Evolutionary conservation across 257 asterid genomes (phyloP).

Genomic region (Fraxinus americana): DNA sequence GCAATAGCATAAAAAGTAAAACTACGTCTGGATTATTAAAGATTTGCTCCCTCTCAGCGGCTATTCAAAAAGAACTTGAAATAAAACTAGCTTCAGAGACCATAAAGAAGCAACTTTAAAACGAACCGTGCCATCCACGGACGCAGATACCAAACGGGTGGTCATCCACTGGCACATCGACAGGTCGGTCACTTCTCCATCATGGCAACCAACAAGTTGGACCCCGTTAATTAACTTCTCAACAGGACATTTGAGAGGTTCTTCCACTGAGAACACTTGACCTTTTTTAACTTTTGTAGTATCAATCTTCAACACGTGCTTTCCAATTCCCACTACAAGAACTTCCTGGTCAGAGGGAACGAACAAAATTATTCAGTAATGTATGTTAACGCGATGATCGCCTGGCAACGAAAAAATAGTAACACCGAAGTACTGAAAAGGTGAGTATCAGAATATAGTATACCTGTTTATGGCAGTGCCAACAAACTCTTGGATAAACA

Average conservation of each 20-base stretch:
- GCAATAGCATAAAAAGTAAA: neutral
- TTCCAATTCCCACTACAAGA: slow-evolving; percentile 92
- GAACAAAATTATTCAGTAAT: slow-evolving; percentile 21
- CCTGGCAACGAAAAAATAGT: neutral
- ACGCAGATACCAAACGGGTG: slow-evolving; percentile 93
- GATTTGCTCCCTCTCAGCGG: neutral
- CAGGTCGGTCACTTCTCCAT: slow-evolving; percentile 92
- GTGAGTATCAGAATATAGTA: slow-evolving; percentile 8
- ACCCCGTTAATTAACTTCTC: slow-evolving; percentile 82
- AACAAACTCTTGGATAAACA: slow-evolving; percentile 93
- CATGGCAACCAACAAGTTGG: slow-evolving; percentile 93
- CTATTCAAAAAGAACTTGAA: neutral
- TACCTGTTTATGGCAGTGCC: slow-evolving; percentile 99
- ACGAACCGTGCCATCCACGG: slow-evolving; percentile 96
- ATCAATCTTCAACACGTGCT: slow-evolving; percentile 71
- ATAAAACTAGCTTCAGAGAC: neutral
- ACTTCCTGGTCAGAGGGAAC: slow-evolving; percentile 63
- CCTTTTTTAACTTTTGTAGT: slow-evolving; percentile 93
- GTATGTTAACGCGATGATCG: neutral
- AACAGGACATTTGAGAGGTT: slow-evolving; percentile 72
- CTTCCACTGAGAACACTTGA: slow-evolving; percentile 75
- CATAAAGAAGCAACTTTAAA: neutral
- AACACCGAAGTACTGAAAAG: slow-evolving; percentile 10
- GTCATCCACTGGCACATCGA: slow-evolving; percentile 99
- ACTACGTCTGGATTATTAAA: neutral